Evolutionary conservation across 1,284 basidiomycete species (phyloP).

Genomic region (Neolentinus lepideus): DNA sequence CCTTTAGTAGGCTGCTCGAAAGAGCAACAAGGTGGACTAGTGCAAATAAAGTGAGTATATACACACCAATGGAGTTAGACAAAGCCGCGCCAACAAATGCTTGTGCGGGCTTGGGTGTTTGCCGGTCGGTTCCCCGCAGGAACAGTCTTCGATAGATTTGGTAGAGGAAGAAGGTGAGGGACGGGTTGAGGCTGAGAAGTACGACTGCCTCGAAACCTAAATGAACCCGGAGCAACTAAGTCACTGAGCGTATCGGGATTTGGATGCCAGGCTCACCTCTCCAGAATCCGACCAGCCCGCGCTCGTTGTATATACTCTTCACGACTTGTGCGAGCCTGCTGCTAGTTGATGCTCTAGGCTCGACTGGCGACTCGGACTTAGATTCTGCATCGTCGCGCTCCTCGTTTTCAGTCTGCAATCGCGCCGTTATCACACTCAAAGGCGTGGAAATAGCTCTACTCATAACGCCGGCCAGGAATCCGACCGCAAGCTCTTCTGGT

Average conservation of each 20-base stretch:
- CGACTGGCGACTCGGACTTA: slow-evolving; percentile 7
- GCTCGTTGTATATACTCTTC: slow-evolving; percentile 34
- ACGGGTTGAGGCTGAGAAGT: slow-evolving; percentile 45
- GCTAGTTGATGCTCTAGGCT: slow-evolving; percentile 1
- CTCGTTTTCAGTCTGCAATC: slow-evolving; percentile 35
- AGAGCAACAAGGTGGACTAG: no score
- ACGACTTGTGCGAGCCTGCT: slow-evolving; percentile 24
- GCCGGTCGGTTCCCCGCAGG: slow-evolving; percentile 13
- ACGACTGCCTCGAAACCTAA: slow-evolving; percentile 43
- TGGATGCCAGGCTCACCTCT: slow-evolving; percentile 27
- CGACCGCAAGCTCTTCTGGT: slow-evolving; percentile 39
- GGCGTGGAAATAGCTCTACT: slow-evolving; percentile 48
- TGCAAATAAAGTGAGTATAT: not conserved
- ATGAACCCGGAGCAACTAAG: not conserved
- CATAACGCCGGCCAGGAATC: slow-evolving; percentile 45
- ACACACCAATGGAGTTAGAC: not conserved
- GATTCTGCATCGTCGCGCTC: slow-evolving; percentile 21
- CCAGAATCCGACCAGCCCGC: slow-evolving; percentile 48
- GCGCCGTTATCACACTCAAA: slow-evolving; percentile 42
- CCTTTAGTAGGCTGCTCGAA: no score
- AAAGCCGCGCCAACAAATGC: slow-evolving; percentile 34
- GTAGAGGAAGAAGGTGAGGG: slow-evolving; percentile 45
- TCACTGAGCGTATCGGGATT: no score
- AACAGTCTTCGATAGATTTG: slow-evolving; percentile 39
- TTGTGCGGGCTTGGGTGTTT: slow-evolving; percentile 28